A percentile compares a stretch with the other conserved stretches of the same genome.
phyloP scores from a whole-genome alignment of 2,329 filamentous ascomycete genomes.

The Epichloe elymi region DNA sequence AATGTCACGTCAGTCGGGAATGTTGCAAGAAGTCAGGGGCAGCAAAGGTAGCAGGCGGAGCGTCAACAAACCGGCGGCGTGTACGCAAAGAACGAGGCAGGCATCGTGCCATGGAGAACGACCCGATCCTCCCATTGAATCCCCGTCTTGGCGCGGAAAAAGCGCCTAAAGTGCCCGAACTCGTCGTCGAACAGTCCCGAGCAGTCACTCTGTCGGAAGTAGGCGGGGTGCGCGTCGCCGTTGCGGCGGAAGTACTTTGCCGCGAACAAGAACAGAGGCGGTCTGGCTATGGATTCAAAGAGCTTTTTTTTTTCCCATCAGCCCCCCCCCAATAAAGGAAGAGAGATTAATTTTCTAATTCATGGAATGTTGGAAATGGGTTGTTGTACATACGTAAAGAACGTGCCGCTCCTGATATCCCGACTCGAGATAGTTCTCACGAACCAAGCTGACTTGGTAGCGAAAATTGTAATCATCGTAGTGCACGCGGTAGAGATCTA shows the following conservation, averaged over 20 bases:
- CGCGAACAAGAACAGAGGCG: constrained; percentile 48
- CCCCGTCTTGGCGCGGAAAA: constrained; percentile 46
- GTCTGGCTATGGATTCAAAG: constrained; percentile 49
- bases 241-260: constrained; percentile 34
- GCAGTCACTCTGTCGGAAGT: constrained; percentile 25
- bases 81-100: constrained; percentile 28
- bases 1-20: background rate
- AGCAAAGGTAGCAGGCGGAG: background rate
- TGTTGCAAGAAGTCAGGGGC: background rate
- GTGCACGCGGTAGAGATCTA: constrained; percentile 53
- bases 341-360: too few relatives aligned
- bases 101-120: constrained; percentile 18
- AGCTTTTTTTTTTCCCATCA: constrained; percentile 32
- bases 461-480: constrained; percentile 46
- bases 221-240: constrained; percentile 21
- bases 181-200: constrained; percentile 29
- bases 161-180: constrained; percentile 36
- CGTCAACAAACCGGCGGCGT: constrained; percentile 29
- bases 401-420: constrained; percentile 11
- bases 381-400: constrained; percentile 39
- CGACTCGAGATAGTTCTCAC: constrained; percentile 23
- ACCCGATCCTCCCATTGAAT: constrained; percentile 46
- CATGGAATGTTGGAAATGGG: too few relatives aligned
- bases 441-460: constrained; percentile 50
- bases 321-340: too few relatives aligned